Evolutionary conservation across 78 protist species (phyloP).

Genomic region (Tieghemostelium lacteum): DNA sequence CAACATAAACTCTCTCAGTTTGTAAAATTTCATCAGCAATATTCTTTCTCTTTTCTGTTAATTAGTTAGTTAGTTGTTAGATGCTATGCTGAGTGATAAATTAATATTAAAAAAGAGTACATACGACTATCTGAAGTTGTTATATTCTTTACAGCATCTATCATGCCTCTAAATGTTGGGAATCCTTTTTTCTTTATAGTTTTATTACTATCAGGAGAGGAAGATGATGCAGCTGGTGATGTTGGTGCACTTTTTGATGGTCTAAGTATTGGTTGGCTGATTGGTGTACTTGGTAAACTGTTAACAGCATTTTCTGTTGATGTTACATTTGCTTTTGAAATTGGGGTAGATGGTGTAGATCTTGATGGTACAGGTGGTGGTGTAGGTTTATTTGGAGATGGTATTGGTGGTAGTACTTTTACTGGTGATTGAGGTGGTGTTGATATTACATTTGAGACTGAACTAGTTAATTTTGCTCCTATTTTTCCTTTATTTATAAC

Average conservation of each 20-base stretch:
- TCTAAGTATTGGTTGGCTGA: neutral
- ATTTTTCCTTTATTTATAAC: slow-evolving; percentile 2
- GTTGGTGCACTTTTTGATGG: neutral
- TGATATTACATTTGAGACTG: neutral
- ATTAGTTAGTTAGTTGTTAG: neutral
- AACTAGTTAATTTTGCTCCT: neutral
- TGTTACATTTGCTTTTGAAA: neutral
- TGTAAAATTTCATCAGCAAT: slow-evolving; percentile 53
- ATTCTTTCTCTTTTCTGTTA: slow-evolving; percentile 26
- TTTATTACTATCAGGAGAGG: slow-evolving; percentile 8
- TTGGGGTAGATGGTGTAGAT: neutral
- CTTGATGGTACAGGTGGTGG: slow-evolving; percentile 1
- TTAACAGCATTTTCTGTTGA: neutral
- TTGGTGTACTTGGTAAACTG: neutral
- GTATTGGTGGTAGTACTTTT: neutral
- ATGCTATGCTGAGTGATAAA: neutral
- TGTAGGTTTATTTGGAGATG: slow-evolving; percentile 7
- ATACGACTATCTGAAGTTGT: neutral
- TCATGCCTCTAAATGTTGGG: slow-evolving; percentile 47
- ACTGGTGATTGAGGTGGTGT: neutral
- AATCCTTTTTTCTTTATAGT: slow-evolving; percentile 13
- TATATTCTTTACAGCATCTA: slow-evolving; percentile 30
- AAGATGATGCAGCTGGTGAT: slow-evolving; percentile 16
- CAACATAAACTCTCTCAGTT: slow-evolving; percentile 57
- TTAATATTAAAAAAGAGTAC: no score